These are phyloP conservation scores for Candida neerlandica DNA, from an alignment of 1,139 yeast species.

Conservation along the genomic window DNA sequence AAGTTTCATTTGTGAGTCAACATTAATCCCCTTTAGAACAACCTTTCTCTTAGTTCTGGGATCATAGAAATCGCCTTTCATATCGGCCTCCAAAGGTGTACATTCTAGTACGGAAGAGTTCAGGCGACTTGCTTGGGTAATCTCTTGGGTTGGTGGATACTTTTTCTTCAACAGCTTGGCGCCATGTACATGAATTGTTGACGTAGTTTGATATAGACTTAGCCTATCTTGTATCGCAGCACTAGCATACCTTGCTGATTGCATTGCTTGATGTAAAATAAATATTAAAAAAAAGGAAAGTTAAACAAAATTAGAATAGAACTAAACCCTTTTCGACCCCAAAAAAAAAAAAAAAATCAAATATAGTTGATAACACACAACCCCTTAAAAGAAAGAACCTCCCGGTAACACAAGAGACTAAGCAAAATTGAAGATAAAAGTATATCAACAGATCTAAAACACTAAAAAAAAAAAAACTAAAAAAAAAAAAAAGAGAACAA, in stretches of 20 bases:
- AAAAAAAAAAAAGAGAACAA: not conserved
- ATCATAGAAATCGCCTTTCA: constrained; percentile 64
- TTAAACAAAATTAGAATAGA: not conserved
- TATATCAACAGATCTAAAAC: too few species aligned
- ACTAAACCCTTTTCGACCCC: not conserved
- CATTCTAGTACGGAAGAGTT: constrained; percentile 29
- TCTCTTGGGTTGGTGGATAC: constrained; percentile 24
- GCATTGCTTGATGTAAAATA: constrained; percentile 1
- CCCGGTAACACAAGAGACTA: too few species aligned
- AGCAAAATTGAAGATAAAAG: too few species aligned
- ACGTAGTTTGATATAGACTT: constrained; percentile 30
- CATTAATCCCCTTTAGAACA: constrained; percentile 76
- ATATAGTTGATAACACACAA: too few species aligned
- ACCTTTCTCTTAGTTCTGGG: constrained; percentile 54
- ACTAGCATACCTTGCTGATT: constrained; percentile 23
- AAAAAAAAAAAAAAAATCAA: not conserved
- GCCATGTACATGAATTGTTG: constrained; percentile 29
- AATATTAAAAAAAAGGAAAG: not conserved
- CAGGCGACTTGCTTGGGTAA: constrained; percentile 20
- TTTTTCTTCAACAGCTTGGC: constrained; percentile 31
- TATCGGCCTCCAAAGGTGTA: constrained; percentile 34
- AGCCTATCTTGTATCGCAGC: constrained; percentile 37
- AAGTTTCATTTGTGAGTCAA: constrained; percentile 74
- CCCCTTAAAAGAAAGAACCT: too few species aligned
- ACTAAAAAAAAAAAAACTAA: too few species aligned